Evolutionary conservation across 2,329 filamentous ascomycete species (phyloP).

Genomic region (Fusarium sp.): DNA sequence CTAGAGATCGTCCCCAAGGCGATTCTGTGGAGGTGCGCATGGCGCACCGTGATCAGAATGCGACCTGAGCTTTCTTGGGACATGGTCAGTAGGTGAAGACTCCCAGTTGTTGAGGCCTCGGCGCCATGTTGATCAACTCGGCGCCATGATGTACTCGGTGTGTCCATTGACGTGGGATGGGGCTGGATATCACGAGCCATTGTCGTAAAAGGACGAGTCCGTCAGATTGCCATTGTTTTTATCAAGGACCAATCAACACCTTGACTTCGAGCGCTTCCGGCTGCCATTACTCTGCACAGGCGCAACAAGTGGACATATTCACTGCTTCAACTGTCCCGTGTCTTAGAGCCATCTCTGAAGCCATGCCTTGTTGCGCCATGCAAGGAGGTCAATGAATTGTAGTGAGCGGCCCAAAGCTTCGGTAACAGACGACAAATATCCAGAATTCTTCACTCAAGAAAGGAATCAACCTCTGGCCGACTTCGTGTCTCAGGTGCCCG

Average conservation of each 20-base stretch:
- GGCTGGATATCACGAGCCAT: slow-evolving; percentile 10
- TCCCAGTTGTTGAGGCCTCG: slow-evolving; percentile 30
- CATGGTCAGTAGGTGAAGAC: slow-evolving; percentile 28
- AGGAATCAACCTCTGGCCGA: not conserved
- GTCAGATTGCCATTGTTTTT: slow-evolving; percentile 5
- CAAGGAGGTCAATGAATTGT: slow-evolving; percentile 37
- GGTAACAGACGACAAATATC: slow-evolving; percentile 4
- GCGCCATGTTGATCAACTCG: slow-evolving; percentile 36
- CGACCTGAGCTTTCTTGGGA: slow-evolving; percentile 17
- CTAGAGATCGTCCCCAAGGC: slow-evolving; percentile 44
- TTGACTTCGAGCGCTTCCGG: slow-evolving; percentile 11
- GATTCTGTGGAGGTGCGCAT: slow-evolving; percentile 44
- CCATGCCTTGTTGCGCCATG: slow-evolving; percentile 31
- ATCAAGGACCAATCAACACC: not conserved
- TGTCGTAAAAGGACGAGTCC: slow-evolving; percentile 4
- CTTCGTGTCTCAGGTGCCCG: slow-evolving; percentile 8
- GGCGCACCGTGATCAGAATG: slow-evolving; percentile 39
- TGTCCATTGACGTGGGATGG: slow-evolving; percentile 15
- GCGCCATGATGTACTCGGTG: slow-evolving; percentile 1
- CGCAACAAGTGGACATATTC: not conserved
- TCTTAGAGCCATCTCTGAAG: slow-evolving; percentile 24
- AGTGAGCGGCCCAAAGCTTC: slow-evolving; percentile 18
- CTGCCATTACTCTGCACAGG: not conserved
- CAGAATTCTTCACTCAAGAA: slow-evolving; percentile 11
- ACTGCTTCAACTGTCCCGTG: slow-evolving; percentile 15